Evolutionary conservation across 2,329 filamentous ascomycete species (phyloP).

Genomic region (Diaporthe eres): DNA sequence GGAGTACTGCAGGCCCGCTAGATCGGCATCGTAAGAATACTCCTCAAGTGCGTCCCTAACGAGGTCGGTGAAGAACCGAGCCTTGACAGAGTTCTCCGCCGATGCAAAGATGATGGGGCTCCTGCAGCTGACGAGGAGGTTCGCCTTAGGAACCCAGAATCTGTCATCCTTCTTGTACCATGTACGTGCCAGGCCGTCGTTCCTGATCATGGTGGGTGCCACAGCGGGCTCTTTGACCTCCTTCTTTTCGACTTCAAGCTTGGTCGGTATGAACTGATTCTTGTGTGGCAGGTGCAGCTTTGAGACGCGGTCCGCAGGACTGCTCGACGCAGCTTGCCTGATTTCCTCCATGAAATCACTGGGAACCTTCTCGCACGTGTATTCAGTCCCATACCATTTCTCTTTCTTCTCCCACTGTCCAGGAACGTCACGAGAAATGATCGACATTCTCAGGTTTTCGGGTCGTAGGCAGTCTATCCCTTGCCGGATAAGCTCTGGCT

Average conservation of each 20-base stretch:
- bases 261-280: conserved; percentile 96
- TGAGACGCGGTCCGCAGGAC: conserved; percentile 71
- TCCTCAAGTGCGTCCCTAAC: conserved; percentile 91
- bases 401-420: conserved; percentile 90
- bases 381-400: conserved; percentile 98
- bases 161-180: conserved; percentile 99
- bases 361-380: conserved; percentile 85
- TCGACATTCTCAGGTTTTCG: conserved; percentile 89
- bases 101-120: conserved; percentile 86
- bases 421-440: conserved; percentile 87
- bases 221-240: conserved; percentile 82
- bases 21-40: conserved; percentile 95
- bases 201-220: conserved; percentile 85
- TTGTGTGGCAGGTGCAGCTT: conserved; percentile 89
- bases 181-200: conserved; percentile 83
- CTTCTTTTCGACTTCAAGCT: conserved; percentile 95
- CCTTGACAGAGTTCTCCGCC: conserved; percentile 83
- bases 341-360: conserved; percentile 81
- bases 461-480: conserved; percentile 82
- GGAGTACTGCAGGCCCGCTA: conserved; percentile 88
- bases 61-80: conserved; percentile 85
- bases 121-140: conserved; percentile 83
- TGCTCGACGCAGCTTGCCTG: conserved; percentile 71
- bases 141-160: conserved; percentile 98
- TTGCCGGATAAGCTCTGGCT: conserved; percentile 80